A percentile compares a stretch with the other conserved stretches of the same genome.
phyloP scores from a whole-genome alignment of 306 rosid genomes.

The Vigna reflexopilosa region DNA sequence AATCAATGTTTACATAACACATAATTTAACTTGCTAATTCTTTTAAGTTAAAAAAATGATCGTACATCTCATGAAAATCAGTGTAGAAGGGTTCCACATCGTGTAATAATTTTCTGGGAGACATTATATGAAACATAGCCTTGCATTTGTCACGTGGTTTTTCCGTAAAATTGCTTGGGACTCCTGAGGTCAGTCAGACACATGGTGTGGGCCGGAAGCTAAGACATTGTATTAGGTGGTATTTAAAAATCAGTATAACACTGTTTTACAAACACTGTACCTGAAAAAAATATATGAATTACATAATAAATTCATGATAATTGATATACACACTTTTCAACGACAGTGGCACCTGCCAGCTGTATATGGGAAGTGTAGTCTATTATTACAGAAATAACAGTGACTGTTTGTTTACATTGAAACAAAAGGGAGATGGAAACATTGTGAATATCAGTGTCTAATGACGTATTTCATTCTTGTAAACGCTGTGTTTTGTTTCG shows the following conservation, averaged over 20 bases:
- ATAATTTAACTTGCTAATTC: too few relatives aligned
- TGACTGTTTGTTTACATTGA: not conserved
- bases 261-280: not conserved
- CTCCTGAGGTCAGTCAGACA: slow-evolving; percentile 24
- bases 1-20: not conserved
- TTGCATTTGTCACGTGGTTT: slow-evolving; percentile 36
- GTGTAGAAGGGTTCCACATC: not conserved
- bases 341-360: slow-evolving; percentile 16
- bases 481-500: not conserved
- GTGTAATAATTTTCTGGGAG: not conserved
- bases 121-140: slow-evolving; percentile 26
- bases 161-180: slow-evolving; percentile 26
- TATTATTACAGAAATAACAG: slow-evolving; percentile 4
- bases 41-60: too few relatives aligned
- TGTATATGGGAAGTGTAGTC: not conserved
- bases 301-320: slow-evolving; percentile 18
- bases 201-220: slow-evolving; percentile 39
- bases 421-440: not conserved
- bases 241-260: not conserved
- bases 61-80: not conserved
- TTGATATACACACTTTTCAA: slow-evolving; percentile 32
- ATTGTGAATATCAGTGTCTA: slow-evolving; percentile 19
- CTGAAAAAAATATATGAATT: too few relatives aligned
- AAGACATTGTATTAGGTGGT: not conserved
- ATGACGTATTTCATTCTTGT: not conserved